phyloP scores from a whole-genome alignment of 2,329 filamentous ascomycete species.

The Pyrenophora seminiperda region DNA sequence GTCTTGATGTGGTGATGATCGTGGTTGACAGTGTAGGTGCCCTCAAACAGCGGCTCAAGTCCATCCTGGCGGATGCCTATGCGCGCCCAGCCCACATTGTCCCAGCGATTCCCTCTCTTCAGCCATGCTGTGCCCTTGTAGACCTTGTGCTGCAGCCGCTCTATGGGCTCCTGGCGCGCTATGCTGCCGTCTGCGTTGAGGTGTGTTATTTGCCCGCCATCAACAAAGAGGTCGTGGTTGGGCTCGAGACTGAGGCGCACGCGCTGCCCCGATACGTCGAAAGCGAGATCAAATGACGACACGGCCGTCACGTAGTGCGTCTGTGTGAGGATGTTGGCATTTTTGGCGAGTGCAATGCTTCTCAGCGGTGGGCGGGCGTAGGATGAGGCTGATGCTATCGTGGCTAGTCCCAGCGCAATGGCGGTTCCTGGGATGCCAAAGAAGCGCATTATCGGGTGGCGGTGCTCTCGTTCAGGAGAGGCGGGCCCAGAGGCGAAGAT shows the following conservation, averaged over 20 bases:
- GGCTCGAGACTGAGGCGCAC: conserved; percentile 83
- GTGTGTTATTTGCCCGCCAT: conserved; percentile 75
- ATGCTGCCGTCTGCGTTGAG: conserved; percentile 74
- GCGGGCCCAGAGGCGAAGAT: conserved; percentile 15
- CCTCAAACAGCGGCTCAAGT: conserved; percentile 79
- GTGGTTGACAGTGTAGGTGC: conserved; percentile 79
- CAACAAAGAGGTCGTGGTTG: conserved; percentile 85
- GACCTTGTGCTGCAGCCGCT: conserved; percentile 76
- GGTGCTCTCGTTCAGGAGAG: conserved; percentile 31
- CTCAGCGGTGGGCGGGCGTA: conserved; percentile 71
- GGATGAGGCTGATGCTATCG: conserved; percentile 38
- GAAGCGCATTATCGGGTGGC: conserved; percentile 38
- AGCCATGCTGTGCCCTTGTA: conserved; percentile 82
- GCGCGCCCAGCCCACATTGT: conserved; percentile 83
- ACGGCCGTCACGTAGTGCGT: conserved; percentile 78
- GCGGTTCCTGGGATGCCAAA: conserved; percentile 28
- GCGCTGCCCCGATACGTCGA: conserved; percentile 68
- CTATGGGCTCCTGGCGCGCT: conserved; percentile 67
- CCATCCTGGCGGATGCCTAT: conserved; percentile 81
- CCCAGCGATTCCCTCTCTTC: conserved; percentile 78
- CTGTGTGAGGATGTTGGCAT: conserved; percentile 76
- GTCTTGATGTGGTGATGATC: conserved; percentile 89
- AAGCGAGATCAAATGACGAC: conserved; percentile 83
- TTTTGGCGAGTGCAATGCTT: conserved; percentile 73
- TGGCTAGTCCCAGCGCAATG: conserved; percentile 30